Evolutionary conservation across 768 basidiomycete species (phyloP).

Genomic region (Boletus barrowsii): DNA sequence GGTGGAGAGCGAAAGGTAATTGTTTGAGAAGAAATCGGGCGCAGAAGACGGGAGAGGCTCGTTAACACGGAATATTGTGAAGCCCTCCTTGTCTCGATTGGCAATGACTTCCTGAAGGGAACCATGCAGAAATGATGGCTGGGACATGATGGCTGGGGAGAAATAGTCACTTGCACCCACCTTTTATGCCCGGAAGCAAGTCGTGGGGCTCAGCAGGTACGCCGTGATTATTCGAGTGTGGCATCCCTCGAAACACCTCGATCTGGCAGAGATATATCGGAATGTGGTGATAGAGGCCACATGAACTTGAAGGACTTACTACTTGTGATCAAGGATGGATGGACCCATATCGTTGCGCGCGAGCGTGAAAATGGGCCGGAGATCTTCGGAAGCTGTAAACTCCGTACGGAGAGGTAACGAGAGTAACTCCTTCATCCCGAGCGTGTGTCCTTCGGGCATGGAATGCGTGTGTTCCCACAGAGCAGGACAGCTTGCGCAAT

Average conservation of each 20-base stretch:
- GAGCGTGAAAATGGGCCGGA: no score
- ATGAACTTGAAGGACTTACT: no score
- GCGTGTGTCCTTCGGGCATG: no score
- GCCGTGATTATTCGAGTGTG: background rate
- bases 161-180: background rate
- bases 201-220: background rate
- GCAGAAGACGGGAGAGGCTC: conserved; percentile 18
- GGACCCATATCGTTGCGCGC: no score
- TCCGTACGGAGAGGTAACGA: no score
- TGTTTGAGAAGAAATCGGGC: conserved; percentile 45
- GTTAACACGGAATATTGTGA: conserved; percentile 11
- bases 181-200: conserved; percentile 7
- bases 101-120: conserved; percentile 15
- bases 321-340: no score
- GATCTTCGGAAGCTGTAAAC: no score
- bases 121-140: conserved; percentile 1
- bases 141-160: conserved; percentile 9
- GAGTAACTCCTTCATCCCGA: no score
- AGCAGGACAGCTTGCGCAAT: no score
- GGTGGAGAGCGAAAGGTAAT: conserved; percentile 47
- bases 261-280: no score
- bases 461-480: no score
- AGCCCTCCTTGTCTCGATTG: conserved; percentile 4
- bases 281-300: no score
- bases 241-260: background rate